phyloP scores from a whole-genome alignment of 1,284 basidiomycete genomes.

The Microbotryomycetes sp. region DNA sequence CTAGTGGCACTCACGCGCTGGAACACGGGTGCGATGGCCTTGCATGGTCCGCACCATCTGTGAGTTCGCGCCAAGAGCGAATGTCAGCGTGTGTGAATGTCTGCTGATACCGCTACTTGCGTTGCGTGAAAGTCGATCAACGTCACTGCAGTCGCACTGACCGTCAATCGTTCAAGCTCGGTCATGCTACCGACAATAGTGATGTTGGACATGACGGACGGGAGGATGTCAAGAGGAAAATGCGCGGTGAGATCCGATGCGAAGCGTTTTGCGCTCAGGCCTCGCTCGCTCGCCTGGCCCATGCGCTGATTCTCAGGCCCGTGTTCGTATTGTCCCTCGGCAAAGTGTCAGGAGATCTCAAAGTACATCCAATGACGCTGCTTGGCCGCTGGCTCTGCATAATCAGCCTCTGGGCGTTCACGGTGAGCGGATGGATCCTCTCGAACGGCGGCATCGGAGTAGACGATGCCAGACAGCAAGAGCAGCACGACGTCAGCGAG shows the following conservation, averaged over 20 bases:
- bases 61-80: neutral
- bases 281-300: too few species aligned
- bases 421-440: too few species aligned
- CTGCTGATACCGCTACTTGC: neutral
- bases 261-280: neutral
- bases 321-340: too few species aligned
- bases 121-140: conserved; percentile 28
- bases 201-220: neutral
- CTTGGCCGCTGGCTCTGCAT: too few species aligned
- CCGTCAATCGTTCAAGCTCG: neutral
- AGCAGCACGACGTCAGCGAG: neutral
- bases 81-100: neutral
- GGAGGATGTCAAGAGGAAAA: neutral
- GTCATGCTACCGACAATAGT: neutral
- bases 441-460: too few species aligned
- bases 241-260: neutral
- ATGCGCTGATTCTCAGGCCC: too few species aligned
- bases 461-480: too few species aligned
- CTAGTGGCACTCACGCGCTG: neutral
- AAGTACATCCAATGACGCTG: too few species aligned
- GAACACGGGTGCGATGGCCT: conserved; percentile 27
- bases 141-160: neutral
- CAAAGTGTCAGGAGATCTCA: too few species aligned
- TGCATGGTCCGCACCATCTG: conserved; percentile 3
- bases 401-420: too few species aligned